Percentiles rank a stretch among this genome's conserved stretches.
Conservation (phyloP, 2,329 filamentous ascomycete genomes). For the Neofusicoccum laricinum region DNA sequence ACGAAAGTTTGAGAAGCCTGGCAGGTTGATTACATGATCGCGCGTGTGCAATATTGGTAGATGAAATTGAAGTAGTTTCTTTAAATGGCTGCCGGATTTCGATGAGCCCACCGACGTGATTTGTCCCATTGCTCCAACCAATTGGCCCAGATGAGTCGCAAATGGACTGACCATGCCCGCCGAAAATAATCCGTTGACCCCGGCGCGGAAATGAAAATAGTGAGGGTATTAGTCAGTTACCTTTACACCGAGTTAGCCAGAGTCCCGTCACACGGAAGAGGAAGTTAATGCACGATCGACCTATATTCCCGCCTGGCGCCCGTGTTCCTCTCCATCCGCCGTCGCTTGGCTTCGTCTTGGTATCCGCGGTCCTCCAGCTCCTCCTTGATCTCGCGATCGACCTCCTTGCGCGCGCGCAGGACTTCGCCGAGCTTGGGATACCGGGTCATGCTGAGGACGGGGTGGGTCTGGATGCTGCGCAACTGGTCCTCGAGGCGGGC, state of each 20-base stretch:
- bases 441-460: constrained; percentile 34
- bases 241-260: not conserved
- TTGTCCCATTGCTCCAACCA: too few species aligned
- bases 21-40: too few species aligned
- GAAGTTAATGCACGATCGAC: not conserved
- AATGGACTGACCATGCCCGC: too few species aligned
- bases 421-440: constrained; percentile 21
- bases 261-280: not conserved
- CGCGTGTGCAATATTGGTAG: too few species aligned
- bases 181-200: too few species aligned
- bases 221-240: not conserved
- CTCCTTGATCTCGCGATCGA: constrained; percentile 66
- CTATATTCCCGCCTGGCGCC: constrained; percentile 42
- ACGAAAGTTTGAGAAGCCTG: not conserved
- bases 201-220: not conserved
- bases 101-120: too few species aligned
- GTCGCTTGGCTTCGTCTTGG: constrained; percentile 50
- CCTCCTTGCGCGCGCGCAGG: constrained; percentile 59
- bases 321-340: constrained; percentile 43
- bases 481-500: constrained; percentile 80
- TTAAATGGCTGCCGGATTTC: too few species aligned
- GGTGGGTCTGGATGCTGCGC: constrained; percentile 77
- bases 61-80: too few species aligned
- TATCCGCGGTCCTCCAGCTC: constrained; percentile 59
- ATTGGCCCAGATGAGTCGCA: too few species aligned